These are phyloP conservation scores for Thyridium curvatum DNA, from an alignment of 2,329 filamentous ascomycete genomes.

Conservation along the genomic window DNA sequence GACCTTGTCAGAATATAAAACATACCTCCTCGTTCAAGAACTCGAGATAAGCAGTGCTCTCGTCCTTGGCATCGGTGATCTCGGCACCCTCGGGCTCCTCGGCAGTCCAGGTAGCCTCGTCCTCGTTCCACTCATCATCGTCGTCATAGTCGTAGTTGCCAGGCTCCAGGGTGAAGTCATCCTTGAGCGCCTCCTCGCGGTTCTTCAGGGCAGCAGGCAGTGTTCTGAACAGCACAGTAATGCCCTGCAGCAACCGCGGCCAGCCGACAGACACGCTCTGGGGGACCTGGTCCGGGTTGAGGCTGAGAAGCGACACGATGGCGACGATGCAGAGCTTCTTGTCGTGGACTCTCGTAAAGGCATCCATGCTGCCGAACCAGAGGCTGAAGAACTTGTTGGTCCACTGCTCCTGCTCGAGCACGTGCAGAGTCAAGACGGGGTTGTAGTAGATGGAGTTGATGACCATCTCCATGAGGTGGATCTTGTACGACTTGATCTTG, in stretches of 20 bases:
- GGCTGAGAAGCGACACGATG: slow-evolving; percentile 76
- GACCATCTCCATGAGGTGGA: slow-evolving; percentile 97
- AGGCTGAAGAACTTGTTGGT: slow-evolving; percentile 98
- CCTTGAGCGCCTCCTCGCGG: slow-evolving; percentile 85
- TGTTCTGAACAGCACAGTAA: slow-evolving; percentile 87
- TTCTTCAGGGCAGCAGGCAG: slow-evolving; percentile 83
- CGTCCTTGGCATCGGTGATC: slow-evolving; percentile 67
- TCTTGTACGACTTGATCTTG: slow-evolving; percentile 87
- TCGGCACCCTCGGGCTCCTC: slow-evolving; percentile 62
- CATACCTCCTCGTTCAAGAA: slow-evolving; percentile 86
- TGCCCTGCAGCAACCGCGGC: slow-evolving; percentile 82
- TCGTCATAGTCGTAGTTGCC: slow-evolving; percentile 56
- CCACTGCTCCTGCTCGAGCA: slow-evolving; percentile 88
- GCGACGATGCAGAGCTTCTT: slow-evolving; percentile 97
- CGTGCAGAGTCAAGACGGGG: slow-evolving; percentile 73
- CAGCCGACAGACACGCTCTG: slow-evolving; percentile 91
- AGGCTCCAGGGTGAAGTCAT: slow-evolving; percentile 71
- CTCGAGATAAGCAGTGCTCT: slow-evolving; percentile 89
- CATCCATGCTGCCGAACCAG: slow-evolving; percentile 95
- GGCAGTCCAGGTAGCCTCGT: slow-evolving; percentile 76
- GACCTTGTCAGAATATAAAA: slow-evolving; percentile 3
- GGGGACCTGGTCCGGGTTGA: slow-evolving; percentile 77
- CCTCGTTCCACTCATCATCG: slow-evolving; percentile 78
- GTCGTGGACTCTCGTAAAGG: slow-evolving; percentile 90
- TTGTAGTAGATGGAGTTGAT: slow-evolving; percentile 99